phyloP scores from a whole-genome alignment of 139 green algal species.

The Asterochloris erici region DNA sequence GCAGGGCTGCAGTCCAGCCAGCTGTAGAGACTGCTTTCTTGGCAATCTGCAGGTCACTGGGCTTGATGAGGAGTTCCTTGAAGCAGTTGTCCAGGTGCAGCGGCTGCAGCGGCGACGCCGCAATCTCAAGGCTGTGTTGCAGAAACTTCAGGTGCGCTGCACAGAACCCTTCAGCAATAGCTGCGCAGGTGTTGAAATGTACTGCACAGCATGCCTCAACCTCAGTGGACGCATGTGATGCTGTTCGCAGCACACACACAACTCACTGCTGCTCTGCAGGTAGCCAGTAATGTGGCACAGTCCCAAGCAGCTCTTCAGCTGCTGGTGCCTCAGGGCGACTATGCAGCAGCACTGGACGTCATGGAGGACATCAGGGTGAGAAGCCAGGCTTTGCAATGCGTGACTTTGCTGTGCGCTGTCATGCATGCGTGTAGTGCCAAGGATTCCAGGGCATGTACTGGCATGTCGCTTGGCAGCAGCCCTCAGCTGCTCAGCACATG shows the following conservation, averaged over 20 bases:
- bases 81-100: constrained; percentile 43
- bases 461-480: no score
- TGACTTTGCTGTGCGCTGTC: no score
- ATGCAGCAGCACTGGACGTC: constrained; percentile 70
- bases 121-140: constrained; percentile 52
- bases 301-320: constrained; percentile 59
- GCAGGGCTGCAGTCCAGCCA: no score
- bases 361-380: constrained; percentile 48
- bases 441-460: no score
- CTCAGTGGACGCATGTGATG: not conserved
- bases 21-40: no score
- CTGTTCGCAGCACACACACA: not conserved
- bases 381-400: not conserved
- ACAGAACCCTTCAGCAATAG: not conserved
- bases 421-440: no score
- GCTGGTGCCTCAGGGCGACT: constrained; percentile 67
- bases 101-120: constrained; percentile 49
- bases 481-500: not conserved
- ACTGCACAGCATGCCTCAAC: not conserved
- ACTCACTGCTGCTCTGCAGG: constrained; percentile 27
- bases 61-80: constrained; percentile 62
- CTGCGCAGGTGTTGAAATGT: no score
- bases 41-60: constrained; percentile 33
- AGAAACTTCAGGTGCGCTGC: constrained; percentile 49
- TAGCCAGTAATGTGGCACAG: constrained; percentile 55